These are phyloP conservation scores for Neofusicoccum sp. DNA, from an alignment of 2,329 filamentous ascomycete species.

Conservation along the genomic window DNA sequence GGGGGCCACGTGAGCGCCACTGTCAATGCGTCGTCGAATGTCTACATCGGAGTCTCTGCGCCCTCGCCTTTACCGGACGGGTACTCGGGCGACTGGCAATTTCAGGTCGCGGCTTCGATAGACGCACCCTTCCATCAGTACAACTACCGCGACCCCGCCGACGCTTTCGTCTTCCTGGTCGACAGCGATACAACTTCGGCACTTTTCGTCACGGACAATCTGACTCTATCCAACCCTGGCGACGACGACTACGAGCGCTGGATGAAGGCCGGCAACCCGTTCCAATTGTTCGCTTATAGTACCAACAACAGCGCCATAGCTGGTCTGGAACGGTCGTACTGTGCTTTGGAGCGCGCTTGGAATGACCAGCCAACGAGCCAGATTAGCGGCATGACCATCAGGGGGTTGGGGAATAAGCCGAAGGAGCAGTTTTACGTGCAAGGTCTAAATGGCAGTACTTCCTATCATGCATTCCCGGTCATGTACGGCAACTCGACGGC, in stretches of 20 bases:
- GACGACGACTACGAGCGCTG: conserved; percentile 52
- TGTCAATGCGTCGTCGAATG: conserved; percentile 60
- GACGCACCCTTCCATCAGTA: conserved; percentile 73
- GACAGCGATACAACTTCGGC: conserved; percentile 81
- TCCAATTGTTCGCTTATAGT: conserved; percentile 74
- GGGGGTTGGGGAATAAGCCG: conserved; percentile 64
- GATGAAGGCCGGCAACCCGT: conserved; percentile 60
- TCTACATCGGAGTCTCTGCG: conserved; percentile 76
- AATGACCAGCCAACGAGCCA: conserved; percentile 52
- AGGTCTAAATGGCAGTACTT: conserved; percentile 68
- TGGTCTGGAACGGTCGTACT: conserved; percentile 77
- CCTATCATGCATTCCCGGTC: conserved; percentile 72
- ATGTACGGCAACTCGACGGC: conserved; percentile 56
- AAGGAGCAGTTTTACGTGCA: conserved; percentile 87
- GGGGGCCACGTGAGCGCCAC: conserved; percentile 69
- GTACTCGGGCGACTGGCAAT: conserved; percentile 68
- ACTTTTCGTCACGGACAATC: conserved; percentile 73
- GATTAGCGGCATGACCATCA: conserved; percentile 65
- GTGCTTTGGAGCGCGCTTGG: conserved; percentile 68
- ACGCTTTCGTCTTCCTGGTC: conserved; percentile 67
- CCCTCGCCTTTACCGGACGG: conserved; percentile 57
- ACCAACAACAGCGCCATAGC: conserved; percentile 57
- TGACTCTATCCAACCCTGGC: conserved; percentile 54
- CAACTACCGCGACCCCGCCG: conserved; percentile 48
- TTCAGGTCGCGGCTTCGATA: conserved; percentile 79